Percentiles rank a stretch among this genome's conserved stretches.
Evolutionary conservation across 768 basidiomycete species (phyloP).

Genomic region (Lactarius sanguifluus): DNA sequence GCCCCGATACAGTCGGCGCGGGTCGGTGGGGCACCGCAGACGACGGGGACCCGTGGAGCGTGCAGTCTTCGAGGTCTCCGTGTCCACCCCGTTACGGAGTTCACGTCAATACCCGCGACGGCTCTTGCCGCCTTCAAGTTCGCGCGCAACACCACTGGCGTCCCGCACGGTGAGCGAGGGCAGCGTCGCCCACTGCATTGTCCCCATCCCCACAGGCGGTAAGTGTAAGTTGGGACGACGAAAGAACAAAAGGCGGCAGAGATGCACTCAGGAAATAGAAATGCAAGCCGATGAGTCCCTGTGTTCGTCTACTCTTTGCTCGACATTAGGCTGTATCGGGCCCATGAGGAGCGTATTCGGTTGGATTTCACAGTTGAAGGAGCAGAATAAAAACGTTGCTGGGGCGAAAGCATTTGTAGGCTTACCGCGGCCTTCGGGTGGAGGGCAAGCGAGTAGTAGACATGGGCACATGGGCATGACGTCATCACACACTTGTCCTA

Average conservation of each 20-base stretch:
- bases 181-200: slow-evolving; percentile 27
- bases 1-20: slow-evolving; percentile 24
- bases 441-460: not conserved
- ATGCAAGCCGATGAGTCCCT: slow-evolving; percentile 53
- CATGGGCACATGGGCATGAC: too few species aligned
- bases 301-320: not conserved
- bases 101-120: slow-evolving; percentile 5
- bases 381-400: slow-evolving; percentile 63
- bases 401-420: not conserved
- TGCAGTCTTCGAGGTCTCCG: slow-evolving; percentile 19
- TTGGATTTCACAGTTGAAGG: slow-evolving; percentile 62
- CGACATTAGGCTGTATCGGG: not conserved
- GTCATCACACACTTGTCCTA: too few species aligned
- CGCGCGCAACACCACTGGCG: not conserved
- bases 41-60: slow-evolving; percentile 30
- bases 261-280: slow-evolving; percentile 90
- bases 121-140: slow-evolving; percentile 4
- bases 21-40: slow-evolving; percentile 30
- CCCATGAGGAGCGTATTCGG: not conserved
- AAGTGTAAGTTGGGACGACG: slow-evolving; percentile 48
- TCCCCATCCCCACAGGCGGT: slow-evolving; percentile 4
- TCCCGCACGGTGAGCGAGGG: too few species aligned
- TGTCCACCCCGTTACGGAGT: slow-evolving; percentile 21
- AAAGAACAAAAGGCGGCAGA: slow-evolving; percentile 96
- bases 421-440: not conserved